Percentiles rank a stretch among this genome's conserved stretches.
phyloP scores from a whole-genome alignment of 2,329 filamentous ascomycete genomes.

The Fusarium secorum region DNA sequence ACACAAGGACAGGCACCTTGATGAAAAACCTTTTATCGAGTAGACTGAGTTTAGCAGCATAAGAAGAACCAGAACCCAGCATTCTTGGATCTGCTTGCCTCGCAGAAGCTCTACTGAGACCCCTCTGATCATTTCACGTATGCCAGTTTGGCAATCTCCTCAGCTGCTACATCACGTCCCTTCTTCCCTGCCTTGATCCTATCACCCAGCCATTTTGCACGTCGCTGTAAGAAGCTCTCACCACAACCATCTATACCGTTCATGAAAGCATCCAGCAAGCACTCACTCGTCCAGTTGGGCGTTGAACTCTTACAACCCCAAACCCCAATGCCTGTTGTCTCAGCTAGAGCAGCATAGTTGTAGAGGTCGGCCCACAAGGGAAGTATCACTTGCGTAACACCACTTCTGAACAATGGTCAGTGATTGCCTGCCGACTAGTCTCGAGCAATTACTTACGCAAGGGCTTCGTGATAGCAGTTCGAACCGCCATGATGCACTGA shows the following conservation, averaged over 20 bases:
- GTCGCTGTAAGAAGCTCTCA: neutral
- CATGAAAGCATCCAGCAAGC: constrained; percentile 42
- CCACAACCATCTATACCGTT: neutral
- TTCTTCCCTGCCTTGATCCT: neutral
- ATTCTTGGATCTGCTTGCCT: too few relatives aligned
- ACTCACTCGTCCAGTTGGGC: constrained; percentile 42
- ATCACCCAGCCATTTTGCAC: neutral
- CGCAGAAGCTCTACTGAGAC: neutral
- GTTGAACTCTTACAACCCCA: constrained; percentile 49
- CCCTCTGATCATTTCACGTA: neutral
- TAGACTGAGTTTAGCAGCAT: rapidly evolving
- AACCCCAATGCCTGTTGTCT: constrained; percentile 53
- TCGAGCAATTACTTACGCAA: constrained; percentile 9
- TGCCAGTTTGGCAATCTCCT: constrained; percentile 1
- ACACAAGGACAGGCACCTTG: too few relatives aligned
- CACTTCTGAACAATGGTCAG: constrained; percentile 39
- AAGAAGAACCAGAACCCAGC: neutral
- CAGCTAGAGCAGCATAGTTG: constrained; percentile 53
- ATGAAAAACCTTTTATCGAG: rapidly evolving
- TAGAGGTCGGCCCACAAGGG: constrained; percentile 57
- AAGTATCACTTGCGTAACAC: constrained; percentile 56
- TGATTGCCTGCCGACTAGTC: rapidly evolving
- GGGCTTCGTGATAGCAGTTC: constrained; percentile 31
- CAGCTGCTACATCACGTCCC: neutral
- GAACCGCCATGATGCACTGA: constrained; percentile 36